Evolutionary conservation across 2,329 filamentous ascomycete species (phyloP).

Genomic region (Xylaria sp.): DNA sequence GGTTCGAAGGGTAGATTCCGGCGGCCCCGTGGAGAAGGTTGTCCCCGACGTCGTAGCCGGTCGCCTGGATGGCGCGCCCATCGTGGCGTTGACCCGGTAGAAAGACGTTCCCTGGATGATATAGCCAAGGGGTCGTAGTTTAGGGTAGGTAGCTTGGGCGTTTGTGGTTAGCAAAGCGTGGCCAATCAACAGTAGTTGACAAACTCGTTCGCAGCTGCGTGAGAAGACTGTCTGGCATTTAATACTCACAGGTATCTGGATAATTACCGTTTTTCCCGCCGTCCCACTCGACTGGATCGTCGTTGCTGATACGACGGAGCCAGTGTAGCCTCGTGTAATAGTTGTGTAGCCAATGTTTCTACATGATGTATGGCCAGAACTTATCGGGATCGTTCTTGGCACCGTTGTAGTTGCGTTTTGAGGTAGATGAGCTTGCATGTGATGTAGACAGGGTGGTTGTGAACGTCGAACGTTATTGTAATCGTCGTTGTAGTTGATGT

Average conservation of each 20-base stretch:
- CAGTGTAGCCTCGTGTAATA: background rate
- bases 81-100: slow-evolving; percentile 21
- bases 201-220: too few species aligned
- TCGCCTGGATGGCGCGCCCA: slow-evolving; percentile 24
- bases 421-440: too few species aligned
- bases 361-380: too few species aligned
- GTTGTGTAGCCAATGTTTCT: background rate
- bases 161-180: background rate
- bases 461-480: too few species aligned
- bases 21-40: slow-evolving; percentile 25
- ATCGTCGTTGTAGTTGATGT: too few species aligned
- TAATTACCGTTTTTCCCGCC: background rate
- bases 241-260: slow-evolving; percentile 1
- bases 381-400: too few species aligned
- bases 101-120: slow-evolving; percentile 20
- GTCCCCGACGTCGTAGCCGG: slow-evolving; percentile 27
- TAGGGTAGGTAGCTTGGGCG: slow-evolving; percentile 2
- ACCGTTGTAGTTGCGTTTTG: too few species aligned
- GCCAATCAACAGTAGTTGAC: too few species aligned
- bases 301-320: background rate
- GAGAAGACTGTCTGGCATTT: background rate
- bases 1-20: background rate
- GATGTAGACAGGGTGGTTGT: too few species aligned
- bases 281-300: background rate
- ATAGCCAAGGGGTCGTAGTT: slow-evolving; percentile 18